These are phyloP conservation scores for Pilobolus umbonatus DNA, from an alignment of 192 early-diverging fungal species.

Conservation along the genomic window DNA sequence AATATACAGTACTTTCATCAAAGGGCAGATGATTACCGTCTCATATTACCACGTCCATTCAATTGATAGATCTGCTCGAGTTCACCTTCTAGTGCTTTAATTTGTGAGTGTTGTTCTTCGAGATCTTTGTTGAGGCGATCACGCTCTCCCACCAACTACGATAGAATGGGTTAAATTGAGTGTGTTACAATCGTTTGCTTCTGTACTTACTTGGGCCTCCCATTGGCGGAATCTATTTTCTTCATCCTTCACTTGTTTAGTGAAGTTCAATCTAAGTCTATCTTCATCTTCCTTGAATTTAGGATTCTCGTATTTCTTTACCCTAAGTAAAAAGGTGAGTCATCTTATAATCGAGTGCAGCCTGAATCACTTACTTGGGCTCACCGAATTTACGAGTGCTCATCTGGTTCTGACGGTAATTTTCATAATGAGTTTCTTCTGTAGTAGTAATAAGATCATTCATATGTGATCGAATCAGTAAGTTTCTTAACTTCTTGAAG, in stretches of 20 bases:
- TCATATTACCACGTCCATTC: conserved; percentile 1
- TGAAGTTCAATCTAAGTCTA: conserved; percentile 90
- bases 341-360: not conserved
- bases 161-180: not conserved
- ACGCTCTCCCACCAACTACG: conserved; percentile 87
- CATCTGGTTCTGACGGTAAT: conserved; percentile 83
- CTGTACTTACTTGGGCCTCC: conserved; percentile 71
- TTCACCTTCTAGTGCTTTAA: conserved; percentile 92
- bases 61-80: conserved; percentile 41
- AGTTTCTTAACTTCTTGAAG: conserved; percentile 89
- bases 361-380: conserved; percentile 52
- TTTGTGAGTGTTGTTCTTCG: conserved; percentile 88
- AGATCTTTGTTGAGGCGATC: conserved; percentile 99
- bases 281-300: conserved; percentile 99
- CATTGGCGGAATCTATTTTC: conserved; percentile 98
- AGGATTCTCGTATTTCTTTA: conserved; percentile 73
- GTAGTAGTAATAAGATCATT: conserved; percentile 90
- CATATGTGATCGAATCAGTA: conserved; percentile 91
- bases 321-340: conserved; percentile 34
- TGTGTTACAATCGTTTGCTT: conserved; percentile 12
- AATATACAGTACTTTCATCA: too few species aligned
- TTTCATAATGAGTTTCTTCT: conserved; percentile 95
- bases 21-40: conserved; percentile 12
- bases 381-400: conserved; percentile 85
- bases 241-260: conserved; percentile 94